Conservation (phyloP, 495 filamentous ascomycete genomes). For the Neurospora sp. region DNA sequence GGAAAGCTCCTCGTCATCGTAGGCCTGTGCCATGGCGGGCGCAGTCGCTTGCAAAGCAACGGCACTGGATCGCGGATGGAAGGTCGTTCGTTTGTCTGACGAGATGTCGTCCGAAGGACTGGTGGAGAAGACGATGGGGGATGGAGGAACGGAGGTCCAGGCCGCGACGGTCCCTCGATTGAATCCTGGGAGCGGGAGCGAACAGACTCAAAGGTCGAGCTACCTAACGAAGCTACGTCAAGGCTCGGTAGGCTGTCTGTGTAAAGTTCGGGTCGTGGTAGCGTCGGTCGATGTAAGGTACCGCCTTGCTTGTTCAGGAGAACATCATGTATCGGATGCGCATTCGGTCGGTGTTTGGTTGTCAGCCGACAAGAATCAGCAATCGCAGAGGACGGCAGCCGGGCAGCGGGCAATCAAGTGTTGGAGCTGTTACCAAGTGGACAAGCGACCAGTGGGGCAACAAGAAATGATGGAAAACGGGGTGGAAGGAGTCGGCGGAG, state of each 20-base stretch:
- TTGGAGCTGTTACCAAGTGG: background rate
- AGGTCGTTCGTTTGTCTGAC: background rate
- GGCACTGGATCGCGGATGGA: background rate
- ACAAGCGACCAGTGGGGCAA: background rate
- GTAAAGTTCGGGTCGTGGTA: background rate
- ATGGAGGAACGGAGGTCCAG: background rate
- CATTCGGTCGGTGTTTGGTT: background rate
- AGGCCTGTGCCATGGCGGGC: conserved; percentile 43
- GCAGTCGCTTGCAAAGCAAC: conserved; percentile 1
- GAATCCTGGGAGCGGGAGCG: background rate
- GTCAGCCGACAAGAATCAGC: background rate
- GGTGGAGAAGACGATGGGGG: background rate
- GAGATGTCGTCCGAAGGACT: background rate
- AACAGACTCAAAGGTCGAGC: background rate
- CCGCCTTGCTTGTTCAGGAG: background rate
- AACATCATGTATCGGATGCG: background rate
- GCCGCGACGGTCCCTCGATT: background rate
- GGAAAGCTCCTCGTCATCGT: conserved; percentile 87
- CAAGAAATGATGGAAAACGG: background rate
- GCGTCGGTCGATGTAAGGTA: background rate
- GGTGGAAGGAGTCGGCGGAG: background rate
- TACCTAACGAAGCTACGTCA: background rate
- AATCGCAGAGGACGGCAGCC: background rate
- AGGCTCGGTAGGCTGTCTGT: background rate
- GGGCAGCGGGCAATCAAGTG: background rate